Conservation (phyloP, 2,329 filamentous ascomycete genomes). For the Fusarium duplospermum region DNA sequence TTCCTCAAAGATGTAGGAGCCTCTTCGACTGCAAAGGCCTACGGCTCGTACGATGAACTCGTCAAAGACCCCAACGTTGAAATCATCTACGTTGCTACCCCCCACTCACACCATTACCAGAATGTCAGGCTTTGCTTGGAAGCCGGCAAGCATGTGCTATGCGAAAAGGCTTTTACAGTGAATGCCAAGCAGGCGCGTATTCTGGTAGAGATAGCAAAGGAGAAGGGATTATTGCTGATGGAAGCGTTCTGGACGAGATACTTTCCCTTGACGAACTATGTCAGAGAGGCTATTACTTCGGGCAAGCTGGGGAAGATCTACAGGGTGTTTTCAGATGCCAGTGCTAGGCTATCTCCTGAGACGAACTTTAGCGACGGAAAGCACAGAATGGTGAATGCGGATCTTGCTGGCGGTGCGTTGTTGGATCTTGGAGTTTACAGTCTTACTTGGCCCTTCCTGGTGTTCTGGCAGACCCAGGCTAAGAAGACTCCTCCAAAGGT, state of each 20-base stretch:
- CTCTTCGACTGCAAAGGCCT: conserved; percentile 73
- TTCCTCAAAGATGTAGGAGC: conserved; percentile 78
- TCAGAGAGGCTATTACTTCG: conserved; percentile 70
- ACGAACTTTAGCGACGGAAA: conserved; percentile 46
- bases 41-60: conserved; percentile 84
- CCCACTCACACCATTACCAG: conserved; percentile 91
- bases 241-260: conserved; percentile 90
- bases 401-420: conserved; percentile 83
- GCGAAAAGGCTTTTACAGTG: conserved; percentile 89
- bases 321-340: conserved; percentile 56
- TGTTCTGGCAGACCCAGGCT: conserved; percentile 78
- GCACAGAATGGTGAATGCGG: conserved; percentile 82
- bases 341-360: not conserved
- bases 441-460: conserved; percentile 89
- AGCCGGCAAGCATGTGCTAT: conserved; percentile 86
- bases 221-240: conserved; percentile 81
- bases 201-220: conserved; percentile 75
- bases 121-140: conserved; percentile 84
- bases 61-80: conserved; percentile 82
- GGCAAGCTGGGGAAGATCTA: conserved; percentile 69
- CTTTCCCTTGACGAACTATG: conserved; percentile 82
- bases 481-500: conserved; percentile 74
- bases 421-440: conserved; percentile 89
- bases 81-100: conserved; percentile 88
- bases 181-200: conserved; percentile 80